A percentile compares a stretch with the other conserved stretches of the same genome.
Conservation (phyloP, 1,284 basidiomycete genomes). For the Naganishia albida region DNA sequence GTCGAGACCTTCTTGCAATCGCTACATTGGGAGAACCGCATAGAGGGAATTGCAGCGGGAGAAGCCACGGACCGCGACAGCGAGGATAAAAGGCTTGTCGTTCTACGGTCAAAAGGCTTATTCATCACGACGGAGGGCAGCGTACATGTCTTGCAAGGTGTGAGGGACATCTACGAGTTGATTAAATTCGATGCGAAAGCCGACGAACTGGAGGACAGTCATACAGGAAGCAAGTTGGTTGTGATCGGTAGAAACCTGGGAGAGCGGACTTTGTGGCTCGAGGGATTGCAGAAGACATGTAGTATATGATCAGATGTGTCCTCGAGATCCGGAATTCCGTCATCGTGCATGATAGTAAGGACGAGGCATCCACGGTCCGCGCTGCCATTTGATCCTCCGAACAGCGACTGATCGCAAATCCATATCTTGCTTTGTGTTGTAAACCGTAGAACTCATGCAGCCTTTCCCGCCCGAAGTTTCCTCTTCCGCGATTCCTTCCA, state of each 20-base stretch:
- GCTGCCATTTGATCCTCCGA: neutral
- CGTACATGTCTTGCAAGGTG: conserved; percentile 77
- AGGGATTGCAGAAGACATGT: conserved; percentile 16
- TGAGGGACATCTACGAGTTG: conserved; percentile 81
- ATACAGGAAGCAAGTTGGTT: conserved; percentile 68
- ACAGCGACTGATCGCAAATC: neutral
- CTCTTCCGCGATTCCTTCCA: conserved; percentile 69
- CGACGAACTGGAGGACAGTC: conserved; percentile 35
- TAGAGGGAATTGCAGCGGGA: conserved; percentile 36
- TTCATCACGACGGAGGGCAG: conserved; percentile 19
- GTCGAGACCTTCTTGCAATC: conserved; percentile 27
- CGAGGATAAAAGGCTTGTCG: conserved; percentile 45
- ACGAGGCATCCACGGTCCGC: no score
- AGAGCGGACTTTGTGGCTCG: conserved; percentile 32
- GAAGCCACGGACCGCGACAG: conserved; percentile 35
- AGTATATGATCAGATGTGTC: neutral
- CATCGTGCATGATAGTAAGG: neutral
- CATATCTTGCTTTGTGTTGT: neutral
- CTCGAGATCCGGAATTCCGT: neutral
- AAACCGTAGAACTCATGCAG: conserved; percentile 4
- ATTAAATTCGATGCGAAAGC: conserved; percentile 51
- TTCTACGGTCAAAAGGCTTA: conserved; percentile 30
- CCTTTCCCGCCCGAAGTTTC: conserved; percentile 36
- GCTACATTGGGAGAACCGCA: conserved; percentile 30
- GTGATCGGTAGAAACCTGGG: conserved; percentile 78